Evolutionary conservation across 441 rosid genomes (phyloP), one percentile per base, ranked within the genome.

Genomic region (Corymbia citriodora): DNA sequence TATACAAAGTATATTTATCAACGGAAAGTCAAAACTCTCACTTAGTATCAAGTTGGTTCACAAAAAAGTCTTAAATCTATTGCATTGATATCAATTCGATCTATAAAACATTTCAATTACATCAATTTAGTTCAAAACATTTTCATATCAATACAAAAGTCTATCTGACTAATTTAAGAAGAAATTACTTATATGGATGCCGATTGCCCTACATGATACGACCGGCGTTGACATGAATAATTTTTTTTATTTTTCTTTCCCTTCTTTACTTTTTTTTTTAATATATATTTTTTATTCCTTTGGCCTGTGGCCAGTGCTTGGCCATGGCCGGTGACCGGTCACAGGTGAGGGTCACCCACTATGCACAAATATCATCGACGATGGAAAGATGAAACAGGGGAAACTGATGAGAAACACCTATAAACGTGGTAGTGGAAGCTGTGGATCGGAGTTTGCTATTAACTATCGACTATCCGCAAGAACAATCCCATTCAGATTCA

Each of bases 211-310:
- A 57, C 63, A 16, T 57, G 6, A 57, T 57, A 57, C 29, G 0
- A 0, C 0, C 0, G 1, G 0, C 13, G 25, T 0, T 10, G 1
- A 59, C 25, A 12, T 59, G 1, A 0, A 57, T 0, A 23, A 10
- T 23, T 57, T 57, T 55, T 57, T 59, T 57, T 21, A 9, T 57
- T 57, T 59, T 1, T 57, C 25, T 9, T 2, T 0, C 29, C 29
- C 1, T 4, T 9, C 21, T 23, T 57, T 23, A 6, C 63, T 57
- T 57, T 10, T 21, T 57, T 57, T 57, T 40, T 40, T 40, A 5
- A 3, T 40, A 4, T 40, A 40, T 6, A 40, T 40, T 40, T 40
- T 40, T 6, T 40, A 40, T 40, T 59, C 63, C 1, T 59, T 10
- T 59, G 29, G 29, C 63, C 0, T 2, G 0, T 59, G 29, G 13